A percentile compares a stretch with the other conserved stretches of the same genome.
These are phyloP conservation scores for Samsoniella hepiali DNA, from an alignment of 2,329 filamentous ascomycete genomes.

Conservation along the genomic window DNA sequence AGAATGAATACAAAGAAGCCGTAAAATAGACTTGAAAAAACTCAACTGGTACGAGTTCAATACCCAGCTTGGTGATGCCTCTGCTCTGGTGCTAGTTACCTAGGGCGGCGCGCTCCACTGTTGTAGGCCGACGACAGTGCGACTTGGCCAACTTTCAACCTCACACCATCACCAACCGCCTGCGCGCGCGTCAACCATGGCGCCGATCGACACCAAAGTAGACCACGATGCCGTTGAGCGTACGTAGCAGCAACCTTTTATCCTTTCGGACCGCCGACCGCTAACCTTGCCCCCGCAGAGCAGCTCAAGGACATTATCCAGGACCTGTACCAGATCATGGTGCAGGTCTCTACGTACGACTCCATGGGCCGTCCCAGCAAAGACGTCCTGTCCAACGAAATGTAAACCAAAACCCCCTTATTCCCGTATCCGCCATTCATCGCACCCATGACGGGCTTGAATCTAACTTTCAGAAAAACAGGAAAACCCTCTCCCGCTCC, in stretches of 20 bases:
- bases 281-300: slow-evolving; percentile 36
- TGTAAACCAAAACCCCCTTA: slow-evolving; percentile 33
- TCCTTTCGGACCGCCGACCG: neutral
- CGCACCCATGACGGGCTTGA: neutral
- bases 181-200: slow-evolving; percentile 31
- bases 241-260: slow-evolving; percentile 22
- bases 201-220: slow-evolving; percentile 37
- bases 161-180: slow-evolving; percentile 1
- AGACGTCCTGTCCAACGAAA: slow-evolving; percentile 54
- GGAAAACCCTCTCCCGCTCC: slow-evolving; percentile 39
- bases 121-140: neutral
- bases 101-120: neutral
- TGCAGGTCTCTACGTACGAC: slow-evolving; percentile 62
- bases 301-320: slow-evolving; percentile 61
- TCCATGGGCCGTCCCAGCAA: slow-evolving; percentile 46
- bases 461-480: slow-evolving; percentile 20
- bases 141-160: neutral
- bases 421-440: neutral
- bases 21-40: neutral
- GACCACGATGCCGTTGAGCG: slow-evolving; percentile 41
- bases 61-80: neutral
- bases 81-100: neutral
- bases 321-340: slow-evolving; percentile 61
- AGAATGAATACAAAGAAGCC: no score
- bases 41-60: neutral